phyloP scores from a whole-genome alignment of 192 early-diverging fungal species.

The Martensiomyces pterosporus region DNA sequence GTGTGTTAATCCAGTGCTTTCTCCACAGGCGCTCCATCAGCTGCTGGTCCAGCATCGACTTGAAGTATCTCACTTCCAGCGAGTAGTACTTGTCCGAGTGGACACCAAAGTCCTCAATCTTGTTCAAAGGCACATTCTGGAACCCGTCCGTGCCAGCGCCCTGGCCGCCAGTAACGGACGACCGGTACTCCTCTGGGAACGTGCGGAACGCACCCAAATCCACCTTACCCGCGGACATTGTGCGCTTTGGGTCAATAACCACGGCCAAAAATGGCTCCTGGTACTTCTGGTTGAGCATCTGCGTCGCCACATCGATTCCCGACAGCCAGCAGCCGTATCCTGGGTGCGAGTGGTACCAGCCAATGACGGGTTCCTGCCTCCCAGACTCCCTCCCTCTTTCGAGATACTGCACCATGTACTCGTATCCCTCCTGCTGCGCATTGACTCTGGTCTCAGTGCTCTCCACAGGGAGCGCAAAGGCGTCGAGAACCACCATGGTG shows the following conservation, averaged over 20 bases:
- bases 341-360: constrained; percentile 99
- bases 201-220: constrained; percentile 98
- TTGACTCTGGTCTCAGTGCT: constrained; percentile 97
- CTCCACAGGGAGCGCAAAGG: constrained; percentile 96
- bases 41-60: constrained; percentile 80
- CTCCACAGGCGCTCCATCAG: constrained; percentile 93
- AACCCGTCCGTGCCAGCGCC: constrained; percentile 17
- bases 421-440: constrained; percentile 87
- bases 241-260: constrained; percentile 97
- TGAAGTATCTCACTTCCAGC: constrained; percentile 88
- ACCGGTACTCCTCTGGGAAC: constrained; percentile 68
- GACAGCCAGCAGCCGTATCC: constrained; percentile 99
- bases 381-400: constrained; percentile 82
- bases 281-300: constrained; percentile 91
- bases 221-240: constrained; percentile 93
- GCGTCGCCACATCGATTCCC: constrained; percentile 95
- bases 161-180: background rate
- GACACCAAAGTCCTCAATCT: constrained; percentile 98
- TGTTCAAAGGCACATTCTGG: constrained; percentile 71
- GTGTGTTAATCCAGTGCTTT: constrained; percentile 97
- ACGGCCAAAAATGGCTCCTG: constrained; percentile 94
- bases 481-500: constrained; percentile 93
- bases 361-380: constrained; percentile 85
- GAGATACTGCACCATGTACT: constrained; percentile 96
- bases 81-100: constrained; percentile 85